Conservation (phyloP, 805 yeast species). For the Candida mattraensis region DNA sequence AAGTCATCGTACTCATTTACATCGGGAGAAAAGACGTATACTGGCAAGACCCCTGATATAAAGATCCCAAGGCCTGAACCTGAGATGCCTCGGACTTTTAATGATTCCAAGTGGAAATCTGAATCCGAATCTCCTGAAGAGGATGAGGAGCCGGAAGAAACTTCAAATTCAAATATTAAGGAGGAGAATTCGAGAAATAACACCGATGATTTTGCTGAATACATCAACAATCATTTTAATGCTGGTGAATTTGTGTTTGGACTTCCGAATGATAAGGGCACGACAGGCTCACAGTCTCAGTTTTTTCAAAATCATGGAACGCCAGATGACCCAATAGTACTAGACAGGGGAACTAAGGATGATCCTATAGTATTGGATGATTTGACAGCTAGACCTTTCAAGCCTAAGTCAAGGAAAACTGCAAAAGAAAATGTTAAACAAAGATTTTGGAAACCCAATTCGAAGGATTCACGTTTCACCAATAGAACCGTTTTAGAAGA, state of each 20-base stretch:
- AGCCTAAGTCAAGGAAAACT: too few species aligned
- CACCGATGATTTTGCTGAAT: not conserved
- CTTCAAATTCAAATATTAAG: not conserved
- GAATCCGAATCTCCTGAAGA: not conserved
- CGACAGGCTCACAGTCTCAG: not conserved
- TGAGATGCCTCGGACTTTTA: too few species aligned
- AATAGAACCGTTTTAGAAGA: slow-evolving; percentile 11
- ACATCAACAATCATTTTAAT: slow-evolving; percentile 1
- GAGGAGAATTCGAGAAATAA: not conserved
- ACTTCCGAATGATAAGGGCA: not conserved
- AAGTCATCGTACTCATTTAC: slow-evolving; percentile 29
- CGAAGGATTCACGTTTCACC: slow-evolving; percentile 1
- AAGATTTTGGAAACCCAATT: slow-evolving; percentile 7
- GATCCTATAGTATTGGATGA: slow-evolving; percentile 32
- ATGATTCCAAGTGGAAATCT: too few species aligned
- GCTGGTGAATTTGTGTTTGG: slow-evolving; percentile 2
- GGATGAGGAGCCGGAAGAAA: not conserved
- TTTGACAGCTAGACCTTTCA: slow-evolving; percentile 3
- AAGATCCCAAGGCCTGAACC: slow-evolving; percentile 7
- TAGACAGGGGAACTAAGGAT: slow-evolving; percentile 31
- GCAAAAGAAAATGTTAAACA: slow-evolving; percentile 11
- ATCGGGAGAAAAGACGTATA: slow-evolving; percentile 28
- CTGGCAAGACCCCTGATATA: slow-evolving; percentile 24
- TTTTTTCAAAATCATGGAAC: slow-evolving; percentile 16
- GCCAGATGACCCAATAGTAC: slow-evolving; percentile 26